Evolutionary conservation across 1,139 yeast species (phyloP).

Genomic region (Saccharomyces hybrid): DNA sequence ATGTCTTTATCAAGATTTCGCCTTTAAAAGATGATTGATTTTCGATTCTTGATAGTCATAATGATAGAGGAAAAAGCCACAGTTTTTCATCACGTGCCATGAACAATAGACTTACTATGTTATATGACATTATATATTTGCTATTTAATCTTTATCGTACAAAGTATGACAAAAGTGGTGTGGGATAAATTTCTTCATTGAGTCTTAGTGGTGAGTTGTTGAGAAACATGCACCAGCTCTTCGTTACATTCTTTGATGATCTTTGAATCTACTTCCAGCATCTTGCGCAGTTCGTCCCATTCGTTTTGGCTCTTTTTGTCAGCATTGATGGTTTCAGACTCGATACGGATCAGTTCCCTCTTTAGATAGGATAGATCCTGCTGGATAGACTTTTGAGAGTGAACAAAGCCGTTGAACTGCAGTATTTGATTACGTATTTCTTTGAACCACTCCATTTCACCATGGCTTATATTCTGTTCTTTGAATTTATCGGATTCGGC

Average conservation of each 20-base stretch:
- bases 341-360: slow-evolving; percentile 8
- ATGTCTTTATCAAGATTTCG: neutral
- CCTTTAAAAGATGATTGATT: neutral
- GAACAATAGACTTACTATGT: too few relatives aligned
- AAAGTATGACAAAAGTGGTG: neutral
- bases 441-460: slow-evolving; percentile 41
- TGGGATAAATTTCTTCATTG: neutral
- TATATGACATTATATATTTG: neutral
- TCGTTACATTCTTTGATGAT: slow-evolving; percentile 22
- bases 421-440: slow-evolving; percentile 35
- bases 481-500: slow-evolving; percentile 15
- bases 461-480: slow-evolving; percentile 33
- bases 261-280: slow-evolving; percentile 20
- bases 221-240: slow-evolving; percentile 10
- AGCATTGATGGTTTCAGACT: neutral
- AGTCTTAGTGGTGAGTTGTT: neutral
- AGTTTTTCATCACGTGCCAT: neutral
- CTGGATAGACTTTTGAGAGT: slow-evolving; percentile 14
- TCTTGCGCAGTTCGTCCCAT: slow-evolving; percentile 22
- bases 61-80: neutral
- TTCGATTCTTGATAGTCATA: neutral
- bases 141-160: neutral
- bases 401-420: slow-evolving; percentile 30
- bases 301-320: slow-evolving; percentile 10
- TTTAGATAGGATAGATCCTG: slow-evolving; percentile 13